These are phyloP conservation scores for Pyrus bretschneideri DNA, from an alignment of 306 rosid genomes.

Conservation along the genomic window DNA sequence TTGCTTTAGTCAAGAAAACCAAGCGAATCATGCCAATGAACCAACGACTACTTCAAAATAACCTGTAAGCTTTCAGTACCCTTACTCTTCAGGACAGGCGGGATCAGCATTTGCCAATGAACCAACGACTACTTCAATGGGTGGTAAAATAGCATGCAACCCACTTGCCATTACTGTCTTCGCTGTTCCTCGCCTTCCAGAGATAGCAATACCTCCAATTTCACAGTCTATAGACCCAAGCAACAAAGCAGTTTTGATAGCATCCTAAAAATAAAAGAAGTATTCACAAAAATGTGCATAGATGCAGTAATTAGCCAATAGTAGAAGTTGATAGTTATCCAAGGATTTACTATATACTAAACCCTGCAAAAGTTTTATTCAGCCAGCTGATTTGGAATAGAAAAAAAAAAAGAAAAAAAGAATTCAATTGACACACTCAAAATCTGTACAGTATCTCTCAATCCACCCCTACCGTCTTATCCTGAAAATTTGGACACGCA, in stretches of 20 bases:
- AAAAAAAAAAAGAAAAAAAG: background rate
- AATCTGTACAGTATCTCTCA: background rate
- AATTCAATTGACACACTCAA: background rate
- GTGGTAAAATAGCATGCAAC: constrained; percentile 82
- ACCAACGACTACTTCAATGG: constrained; percentile 81
- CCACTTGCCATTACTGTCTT: constrained; percentile 97
- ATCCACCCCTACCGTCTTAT: background rate
- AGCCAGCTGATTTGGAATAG: background rate
- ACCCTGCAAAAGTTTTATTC: background rate
- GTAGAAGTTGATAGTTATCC: background rate
- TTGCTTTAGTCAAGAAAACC: background rate
- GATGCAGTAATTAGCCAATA: background rate
- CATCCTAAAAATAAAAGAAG: constrained; percentile 48
- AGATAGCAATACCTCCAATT: constrained; percentile 91
- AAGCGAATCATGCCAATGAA: background rate
- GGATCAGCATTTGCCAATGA: constrained; percentile 95
- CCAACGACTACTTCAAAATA: too few species aligned
- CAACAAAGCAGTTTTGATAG: constrained; percentile 85
- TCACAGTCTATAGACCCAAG: constrained; percentile 86
- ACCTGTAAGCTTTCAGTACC: constrained; percentile 22
- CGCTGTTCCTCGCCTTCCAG: constrained; percentile 90
- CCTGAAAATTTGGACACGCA: background rate
- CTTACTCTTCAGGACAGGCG: constrained; percentile 81
- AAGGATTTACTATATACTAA: background rate
- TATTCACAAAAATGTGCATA: constrained; percentile 2